Evolutionary conservation across 2,329 filamentous ascomycete genomes (phyloP), one percentile per base, ranked within the genome.

Genomic region (Helotiales sp.): DNA sequence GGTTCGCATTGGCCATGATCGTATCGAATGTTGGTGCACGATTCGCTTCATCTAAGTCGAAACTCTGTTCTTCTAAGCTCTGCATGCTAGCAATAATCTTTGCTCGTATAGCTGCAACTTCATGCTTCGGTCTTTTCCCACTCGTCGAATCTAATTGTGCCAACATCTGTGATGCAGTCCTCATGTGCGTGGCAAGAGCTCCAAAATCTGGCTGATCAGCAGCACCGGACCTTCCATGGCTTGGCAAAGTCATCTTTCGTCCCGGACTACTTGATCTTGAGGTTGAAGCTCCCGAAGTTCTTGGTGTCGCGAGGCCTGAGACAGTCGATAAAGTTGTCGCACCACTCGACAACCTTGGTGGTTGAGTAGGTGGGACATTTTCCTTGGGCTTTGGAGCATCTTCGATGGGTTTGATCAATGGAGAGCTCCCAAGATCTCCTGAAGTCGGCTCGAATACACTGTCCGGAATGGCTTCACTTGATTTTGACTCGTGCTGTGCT

Each of bases 71-170:
- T 72, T 95, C 90, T 8, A 95, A 76, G 64, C 83, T 91, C 71
- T 95, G 90, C 91, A 95, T 95, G 72, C 90, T 93, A 2, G 90
- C 90, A 67, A 95, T 95, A 63, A 95, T 95, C 74, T 91, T 92
- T 38, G 89, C 86, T 65, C 91, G 83, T 71, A 95, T 95, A 7
- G 90, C 88, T 17, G 89, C 90, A 4, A 95, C 90, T 73, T 95
- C 90, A 29, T 86, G 84, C 69, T 84, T 89, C 1, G 90, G 90
- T 31, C 90, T 81, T 73, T 93, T 95, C 27, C 89, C 88, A 63
- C 88, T 88, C 22, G 89, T 93, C 1, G 88, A 84, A 58, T 95
- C 90, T 9, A 95, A 79, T 67, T 95, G 90, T 13, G 90, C 89
- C 42, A 95, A 78, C 90, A 95, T 95, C 72, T 93, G 89, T 13